Evolutionary conservation across 2,329 filamentous ascomycete species (phyloP), one percentile per base, ranked within the genome.

Genomic region (Clarireedia paspali): DNA sequence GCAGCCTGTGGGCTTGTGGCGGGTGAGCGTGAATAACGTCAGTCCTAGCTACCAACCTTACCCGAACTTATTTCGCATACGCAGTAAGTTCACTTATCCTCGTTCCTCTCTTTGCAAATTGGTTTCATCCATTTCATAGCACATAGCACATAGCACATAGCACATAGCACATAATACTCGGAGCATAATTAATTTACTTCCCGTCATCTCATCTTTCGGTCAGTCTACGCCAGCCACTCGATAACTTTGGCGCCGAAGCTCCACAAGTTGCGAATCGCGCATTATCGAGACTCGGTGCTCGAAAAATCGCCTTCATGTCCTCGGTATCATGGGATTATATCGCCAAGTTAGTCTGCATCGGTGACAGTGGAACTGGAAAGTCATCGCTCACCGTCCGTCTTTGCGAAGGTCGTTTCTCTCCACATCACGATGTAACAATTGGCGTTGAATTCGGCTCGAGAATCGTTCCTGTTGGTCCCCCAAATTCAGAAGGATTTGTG

Each of bases 291-390:
- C 30, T 34, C 10, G 30, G 6, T 40, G 17, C 40, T 26, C 30
- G 26, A 24, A 40, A 9, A 2, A 7, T 42, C 49, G 17, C 26
- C 40, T 58, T 53, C 70, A 84, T 84, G 80, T 79, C 75, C 26
- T 71, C 77, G 39, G 81, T 85, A 68, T 87, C 90, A 73, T 97
- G 92, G 92, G 91, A 97, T 77, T 97, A 95, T 77, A 99, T 97
- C 70, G 91, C 92, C 72, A 99, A 99, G 75, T 89, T 99, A 67
- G 92, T 97, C 70, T 95, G 90, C 76, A 91, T 99, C 68, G 94
- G 94, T 72, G 94, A 97, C 76, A 94, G 88, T 47, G 94, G 91
- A 70, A 95, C 90, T 70, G 94, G 94, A 68, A 99, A 99, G 78
- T 95, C 90, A 60, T 83, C 89, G 73, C 83, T 96, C 65, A 96